Percentiles rank a stretch among this genome's conserved stretches.
Conservation (phyloP, 2,329 filamentous ascomycete species). For the Teratosphaeria destructans region DNA sequence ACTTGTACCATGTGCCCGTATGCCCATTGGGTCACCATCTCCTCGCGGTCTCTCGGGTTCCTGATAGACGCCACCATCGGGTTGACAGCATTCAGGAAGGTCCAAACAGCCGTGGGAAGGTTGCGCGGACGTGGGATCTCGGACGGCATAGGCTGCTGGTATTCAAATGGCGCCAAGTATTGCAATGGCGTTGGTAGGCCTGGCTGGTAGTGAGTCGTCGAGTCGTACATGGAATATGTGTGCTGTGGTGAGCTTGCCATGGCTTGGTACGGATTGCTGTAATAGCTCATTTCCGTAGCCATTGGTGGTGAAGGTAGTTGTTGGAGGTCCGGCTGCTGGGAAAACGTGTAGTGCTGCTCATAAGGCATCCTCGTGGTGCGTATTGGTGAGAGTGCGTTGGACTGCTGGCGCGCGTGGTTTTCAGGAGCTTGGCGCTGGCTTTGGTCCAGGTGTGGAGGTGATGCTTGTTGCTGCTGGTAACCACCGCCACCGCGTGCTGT, state of each 20-base stretch:
- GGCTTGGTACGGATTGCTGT: not conserved
- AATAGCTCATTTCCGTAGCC: not conserved
- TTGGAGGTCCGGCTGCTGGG: not conserved
- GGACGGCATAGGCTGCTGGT: not conserved
- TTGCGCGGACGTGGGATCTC: not conserved
- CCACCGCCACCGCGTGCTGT: not conserved
- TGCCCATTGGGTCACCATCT: not conserved
- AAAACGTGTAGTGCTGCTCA: not conserved
- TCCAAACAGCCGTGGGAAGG: not conserved
- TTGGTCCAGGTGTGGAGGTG: not conserved
- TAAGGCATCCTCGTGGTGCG: not conserved
- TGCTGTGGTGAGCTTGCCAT: not conserved
- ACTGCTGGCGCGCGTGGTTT: not conserved
- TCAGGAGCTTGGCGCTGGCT: not conserved
- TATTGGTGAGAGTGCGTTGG: not conserved
- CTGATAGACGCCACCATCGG: not conserved
- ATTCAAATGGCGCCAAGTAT: not conserved
- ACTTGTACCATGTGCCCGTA: not conserved
- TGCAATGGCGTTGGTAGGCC: not conserved
- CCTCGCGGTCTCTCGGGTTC: not conserved
- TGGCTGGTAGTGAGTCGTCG: not conserved
- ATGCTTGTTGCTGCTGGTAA: not conserved
- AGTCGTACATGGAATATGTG: not conserved
- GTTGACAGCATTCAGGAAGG: not conserved
- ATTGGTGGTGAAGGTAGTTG: not conserved